Evolutionary conservation across 2,329 filamentous ascomycete species (phyloP).

Genomic region (Alternaria brassicae): DNA sequence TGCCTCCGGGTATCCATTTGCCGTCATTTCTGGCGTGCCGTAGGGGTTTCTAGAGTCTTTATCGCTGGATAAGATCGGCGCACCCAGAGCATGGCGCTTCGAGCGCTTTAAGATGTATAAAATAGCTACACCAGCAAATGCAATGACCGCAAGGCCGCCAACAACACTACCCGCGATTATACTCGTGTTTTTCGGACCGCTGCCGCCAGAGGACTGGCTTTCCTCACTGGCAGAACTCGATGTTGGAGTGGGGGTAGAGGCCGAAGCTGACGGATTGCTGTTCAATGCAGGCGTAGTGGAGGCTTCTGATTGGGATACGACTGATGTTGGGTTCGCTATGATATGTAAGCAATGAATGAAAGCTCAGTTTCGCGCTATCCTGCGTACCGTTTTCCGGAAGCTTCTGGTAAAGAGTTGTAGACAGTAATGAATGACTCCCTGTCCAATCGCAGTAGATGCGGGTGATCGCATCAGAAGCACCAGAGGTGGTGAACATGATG

Average conservation of each 20-base stretch:
- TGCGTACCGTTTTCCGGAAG: slow-evolving; percentile 2
- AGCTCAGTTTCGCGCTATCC: too few relatives aligned
- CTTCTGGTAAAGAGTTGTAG: slow-evolving; percentile 1
- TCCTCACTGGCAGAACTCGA: not conserved
- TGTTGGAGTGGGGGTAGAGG: not conserved
- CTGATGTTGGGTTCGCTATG: not conserved
- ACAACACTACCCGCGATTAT: slow-evolving; percentile 1
- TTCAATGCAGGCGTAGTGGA: not conserved
- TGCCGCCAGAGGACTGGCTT: not conserved
- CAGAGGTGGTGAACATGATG: not conserved
- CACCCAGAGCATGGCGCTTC: not conserved
- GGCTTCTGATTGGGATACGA: not conserved
- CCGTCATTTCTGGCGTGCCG: not conserved
- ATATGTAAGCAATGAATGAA: not conserved
- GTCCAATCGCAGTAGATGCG: slow-evolving; percentile 11
- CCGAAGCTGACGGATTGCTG: not conserved
- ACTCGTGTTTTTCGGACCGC: not conserved
- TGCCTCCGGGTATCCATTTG: not conserved
- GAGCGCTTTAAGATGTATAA: slow-evolving; percentile 7
- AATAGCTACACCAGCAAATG: slow-evolving; percentile 3
- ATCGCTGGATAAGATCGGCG: not conserved
- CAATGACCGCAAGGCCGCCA: slow-evolving; percentile 3
- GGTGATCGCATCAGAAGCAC: not conserved
- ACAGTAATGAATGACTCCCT: not conserved
- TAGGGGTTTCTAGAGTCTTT: not conserved